Percentiles rank a stretch among this genome's conserved stretches.
Evolutionary conservation across 2,329 filamentous ascomycete genomes (phyloP).

Genomic region (Onygena corvina): DNA sequence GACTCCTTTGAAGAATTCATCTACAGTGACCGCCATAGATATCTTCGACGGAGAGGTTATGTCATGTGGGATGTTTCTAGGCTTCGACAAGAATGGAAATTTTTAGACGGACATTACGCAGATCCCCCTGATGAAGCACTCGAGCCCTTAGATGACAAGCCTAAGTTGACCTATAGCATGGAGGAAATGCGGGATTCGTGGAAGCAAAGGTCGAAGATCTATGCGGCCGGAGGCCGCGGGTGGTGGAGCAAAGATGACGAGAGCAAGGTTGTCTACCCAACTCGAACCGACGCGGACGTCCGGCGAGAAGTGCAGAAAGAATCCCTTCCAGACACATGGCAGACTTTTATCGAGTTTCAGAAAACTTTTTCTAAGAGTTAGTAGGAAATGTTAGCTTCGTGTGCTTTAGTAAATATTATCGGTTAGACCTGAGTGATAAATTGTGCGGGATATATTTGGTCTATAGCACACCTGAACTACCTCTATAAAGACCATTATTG

Average conservation of each 20-base stretch:
- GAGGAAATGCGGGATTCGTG: constrained; percentile 4
- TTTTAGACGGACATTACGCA: background rate
- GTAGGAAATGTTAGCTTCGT: constrained; percentile 7
- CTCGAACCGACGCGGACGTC: background rate
- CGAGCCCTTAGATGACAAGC: background rate
- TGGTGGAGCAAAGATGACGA: constrained; percentile 15
- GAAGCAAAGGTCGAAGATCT: constrained; percentile 6
- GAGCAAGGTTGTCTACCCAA: constrained; percentile 12
- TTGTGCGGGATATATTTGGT: constrained; percentile 1
- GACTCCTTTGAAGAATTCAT: background rate
- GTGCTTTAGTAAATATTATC: constrained; percentile 5
- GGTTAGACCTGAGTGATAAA: constrained; percentile 7
- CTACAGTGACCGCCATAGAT: background rate
- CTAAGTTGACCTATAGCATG: background rate
- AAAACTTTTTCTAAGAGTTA: constrained; percentile 8
- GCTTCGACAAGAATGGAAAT: constrained; percentile 9
- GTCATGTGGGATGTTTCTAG: constrained; percentile 14
- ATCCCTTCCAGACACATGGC: constrained; percentile 7
- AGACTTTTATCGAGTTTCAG: constrained; percentile 9
- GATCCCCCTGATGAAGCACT: background rate
- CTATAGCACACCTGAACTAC: background rate
- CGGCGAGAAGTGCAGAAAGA: constrained; percentile 5
- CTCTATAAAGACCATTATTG: background rate
- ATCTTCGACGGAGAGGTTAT: constrained; percentile 10
- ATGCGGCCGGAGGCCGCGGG: constrained; percentile 5